Evolutionary conservation across 768 basidiomycete species (phyloP).

Genomic region (Gloeostereum incarnatum): DNA sequence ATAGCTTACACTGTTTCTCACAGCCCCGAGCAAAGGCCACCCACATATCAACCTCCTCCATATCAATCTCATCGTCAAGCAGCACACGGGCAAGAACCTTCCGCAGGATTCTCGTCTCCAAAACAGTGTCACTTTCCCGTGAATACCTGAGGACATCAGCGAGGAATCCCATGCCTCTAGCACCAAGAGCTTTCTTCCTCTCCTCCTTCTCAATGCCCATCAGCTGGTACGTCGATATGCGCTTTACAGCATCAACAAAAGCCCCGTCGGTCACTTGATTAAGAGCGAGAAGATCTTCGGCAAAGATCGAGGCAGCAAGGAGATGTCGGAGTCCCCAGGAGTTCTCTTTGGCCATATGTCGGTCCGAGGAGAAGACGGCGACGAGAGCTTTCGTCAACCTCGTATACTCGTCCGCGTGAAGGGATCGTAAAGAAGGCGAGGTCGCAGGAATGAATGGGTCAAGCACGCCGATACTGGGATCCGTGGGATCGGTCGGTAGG

Average conservation of each 20-base stretch:
- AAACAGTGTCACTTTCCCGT: constrained; percentile 30
- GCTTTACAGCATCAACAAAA: too few relatives aligned
- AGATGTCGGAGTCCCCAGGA: constrained; percentile 67
- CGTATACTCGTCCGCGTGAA: constrained; percentile 9
- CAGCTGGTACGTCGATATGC: too few relatives aligned
- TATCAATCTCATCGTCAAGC: constrained; percentile 46
- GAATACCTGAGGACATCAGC: constrained; percentile 20
- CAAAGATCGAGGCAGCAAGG: constrained; percentile 50
- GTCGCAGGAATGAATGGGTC: constrained; percentile 48
- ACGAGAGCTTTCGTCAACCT: constrained; percentile 50
- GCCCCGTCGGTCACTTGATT: too few relatives aligned
- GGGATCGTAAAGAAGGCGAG: constrained; percentile 14
- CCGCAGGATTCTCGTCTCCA: constrained; percentile 53
- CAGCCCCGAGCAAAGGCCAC: constrained; percentile 55
- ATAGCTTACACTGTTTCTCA: constrained; percentile 48
- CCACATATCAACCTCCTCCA: constrained; percentile 71
- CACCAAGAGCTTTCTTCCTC: constrained; percentile 14
- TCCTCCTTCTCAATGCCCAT: constrained; percentile 24
- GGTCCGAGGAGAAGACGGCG: constrained; percentile 44
- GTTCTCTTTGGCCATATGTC: constrained; percentile 47
- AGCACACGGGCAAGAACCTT: constrained; percentile 51
- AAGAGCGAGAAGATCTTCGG: constrained; percentile 49
- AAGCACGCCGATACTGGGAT: constrained; percentile 37
- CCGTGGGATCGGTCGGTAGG: constrained; percentile 23
- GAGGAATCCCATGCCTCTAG: constrained; percentile 15